A percentile compares a stretch with the other conserved stretches of the same genome.
Conservation (phyloP, 2,329 filamentous ascomycete species). For the Fusarium veterinarium region DNA sequence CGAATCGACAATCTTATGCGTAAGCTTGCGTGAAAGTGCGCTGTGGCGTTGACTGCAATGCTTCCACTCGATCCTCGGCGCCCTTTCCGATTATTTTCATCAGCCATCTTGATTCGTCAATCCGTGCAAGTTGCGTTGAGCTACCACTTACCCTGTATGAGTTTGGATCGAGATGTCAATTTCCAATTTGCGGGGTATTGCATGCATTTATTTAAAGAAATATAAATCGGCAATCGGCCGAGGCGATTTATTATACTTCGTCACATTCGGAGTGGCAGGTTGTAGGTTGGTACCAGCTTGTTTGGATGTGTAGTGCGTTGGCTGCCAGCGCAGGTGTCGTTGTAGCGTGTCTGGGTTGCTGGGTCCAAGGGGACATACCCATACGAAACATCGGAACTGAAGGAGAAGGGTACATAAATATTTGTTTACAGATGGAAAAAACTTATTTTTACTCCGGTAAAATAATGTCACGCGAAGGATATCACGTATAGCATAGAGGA, state of each 20-base stretch:
- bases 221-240: background rate
- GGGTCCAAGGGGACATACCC: accelerated
- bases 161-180: background rate
- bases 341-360: accelerated
- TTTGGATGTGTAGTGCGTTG: too few relatives aligned
- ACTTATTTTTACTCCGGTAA: background rate
- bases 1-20: background rate
- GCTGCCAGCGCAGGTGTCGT: accelerated
- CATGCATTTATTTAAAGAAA: background rate
- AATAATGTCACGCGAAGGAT: background rate
- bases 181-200: background rate
- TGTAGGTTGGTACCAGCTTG: background rate
- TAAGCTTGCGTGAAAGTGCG: background rate
- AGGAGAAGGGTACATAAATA: background rate
- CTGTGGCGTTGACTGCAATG: background rate
- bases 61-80: background rate
- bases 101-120: background rate
- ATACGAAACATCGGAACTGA: background rate
- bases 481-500: too few relatives aligned
- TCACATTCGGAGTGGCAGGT: background rate
- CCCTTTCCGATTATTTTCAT: background rate
- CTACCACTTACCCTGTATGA: background rate
- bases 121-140: background rate
- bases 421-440: too few relatives aligned
- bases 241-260: background rate